phyloP scores from a whole-genome alignment of 352 stramenopile species.

The Phytophthora sp. region DNA sequence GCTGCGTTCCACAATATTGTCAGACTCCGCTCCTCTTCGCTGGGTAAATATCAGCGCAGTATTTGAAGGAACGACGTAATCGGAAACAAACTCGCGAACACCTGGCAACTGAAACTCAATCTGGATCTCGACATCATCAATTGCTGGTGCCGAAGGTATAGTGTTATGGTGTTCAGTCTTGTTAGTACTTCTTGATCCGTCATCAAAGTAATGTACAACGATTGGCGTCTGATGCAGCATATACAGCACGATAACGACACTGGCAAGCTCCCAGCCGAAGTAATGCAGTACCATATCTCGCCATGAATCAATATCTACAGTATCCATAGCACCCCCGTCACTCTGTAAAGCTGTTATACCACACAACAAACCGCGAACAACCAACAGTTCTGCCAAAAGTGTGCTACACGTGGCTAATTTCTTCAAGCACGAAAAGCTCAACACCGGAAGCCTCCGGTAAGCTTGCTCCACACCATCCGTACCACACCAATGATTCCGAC shows the following conservation, averaged over 20 bases:
- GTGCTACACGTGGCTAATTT: constrained; percentile 28
- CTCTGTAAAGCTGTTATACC: constrained; percentile 5
- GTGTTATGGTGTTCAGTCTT: neutral
- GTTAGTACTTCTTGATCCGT: neutral
- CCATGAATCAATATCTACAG: constrained; percentile 17
- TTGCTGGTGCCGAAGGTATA: constrained; percentile 6
- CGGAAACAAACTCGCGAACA: constrained; percentile 13
- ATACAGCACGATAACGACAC: constrained; percentile 21
- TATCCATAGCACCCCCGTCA: neutral
- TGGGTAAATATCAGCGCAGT: constrained; percentile 4
- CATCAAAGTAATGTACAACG: constrained; percentile 20
- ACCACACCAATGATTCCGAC: constrained; percentile 2
- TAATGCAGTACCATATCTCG: constrained; percentile 23
- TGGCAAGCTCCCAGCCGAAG: constrained; percentile 24
- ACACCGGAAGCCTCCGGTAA: constrained; percentile 11
- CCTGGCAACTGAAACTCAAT: constrained; percentile 30
- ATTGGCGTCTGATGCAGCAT: constrained; percentile 35
- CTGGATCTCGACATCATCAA: constrained; percentile 24
- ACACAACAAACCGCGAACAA: constrained; percentile 21
- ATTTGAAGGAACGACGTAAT: constrained; percentile 34
- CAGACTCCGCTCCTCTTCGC: constrained; percentile 9
- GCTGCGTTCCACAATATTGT: constrained; percentile 4
- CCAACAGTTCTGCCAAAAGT: constrained; percentile 24
- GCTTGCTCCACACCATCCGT: constrained; percentile 1
- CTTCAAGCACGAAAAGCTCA: constrained; percentile 26